Conservation (phyloP, 495 filamentous ascomycete genomes). For the Xylaria scruposa region DNA sequence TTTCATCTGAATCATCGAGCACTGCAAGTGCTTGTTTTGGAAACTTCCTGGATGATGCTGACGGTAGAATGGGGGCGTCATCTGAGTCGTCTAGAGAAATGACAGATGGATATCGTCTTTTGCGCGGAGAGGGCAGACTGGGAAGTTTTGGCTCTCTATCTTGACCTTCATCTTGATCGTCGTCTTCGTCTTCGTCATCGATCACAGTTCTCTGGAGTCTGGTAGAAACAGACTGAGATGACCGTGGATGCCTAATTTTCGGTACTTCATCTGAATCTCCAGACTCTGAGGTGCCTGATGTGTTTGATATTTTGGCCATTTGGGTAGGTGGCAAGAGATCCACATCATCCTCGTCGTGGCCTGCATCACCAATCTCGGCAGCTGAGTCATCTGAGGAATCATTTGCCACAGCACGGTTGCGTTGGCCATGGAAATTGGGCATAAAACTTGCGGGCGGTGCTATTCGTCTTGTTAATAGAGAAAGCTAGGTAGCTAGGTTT, state of each 20-base stretch:
- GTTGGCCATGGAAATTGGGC: slow-evolving; percentile 21
- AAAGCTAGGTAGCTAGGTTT: neutral
- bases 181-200: slow-evolving; percentile 24
- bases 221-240: slow-evolving; percentile 39
- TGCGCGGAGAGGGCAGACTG: slow-evolving; percentile 25
- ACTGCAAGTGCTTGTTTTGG: slow-evolving; percentile 19
- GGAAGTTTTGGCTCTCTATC: slow-evolving; percentile 19
- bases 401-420: neutral
- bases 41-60: slow-evolving; percentile 20
- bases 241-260: slow-evolving; percentile 15
- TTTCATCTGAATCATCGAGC: slow-evolving; percentile 35
- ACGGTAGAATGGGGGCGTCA: slow-evolving; percentile 33
- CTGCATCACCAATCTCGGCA: slow-evolving; percentile 28
- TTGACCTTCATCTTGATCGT: slow-evolving; percentile 23
- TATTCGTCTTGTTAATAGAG: slow-evolving; percentile 15
- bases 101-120: slow-evolving; percentile 27
- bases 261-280: slow-evolving; percentile 8
- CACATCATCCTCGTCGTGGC: slow-evolving; percentile 26
- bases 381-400: slow-evolving; percentile 33
- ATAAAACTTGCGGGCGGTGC: slow-evolving; percentile 31
- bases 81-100: slow-evolving; percentile 30
- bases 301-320: neutral
- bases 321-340: slow-evolving; percentile 24
- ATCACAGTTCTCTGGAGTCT: slow-evolving; percentile 31
- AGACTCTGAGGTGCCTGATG: neutral